A percentile compares a stretch with the other conserved stretches of the same genome.
Evolutionary conservation across 306 rosid genomes (phyloP).

Genomic region (Rosa multiflora): DNA sequence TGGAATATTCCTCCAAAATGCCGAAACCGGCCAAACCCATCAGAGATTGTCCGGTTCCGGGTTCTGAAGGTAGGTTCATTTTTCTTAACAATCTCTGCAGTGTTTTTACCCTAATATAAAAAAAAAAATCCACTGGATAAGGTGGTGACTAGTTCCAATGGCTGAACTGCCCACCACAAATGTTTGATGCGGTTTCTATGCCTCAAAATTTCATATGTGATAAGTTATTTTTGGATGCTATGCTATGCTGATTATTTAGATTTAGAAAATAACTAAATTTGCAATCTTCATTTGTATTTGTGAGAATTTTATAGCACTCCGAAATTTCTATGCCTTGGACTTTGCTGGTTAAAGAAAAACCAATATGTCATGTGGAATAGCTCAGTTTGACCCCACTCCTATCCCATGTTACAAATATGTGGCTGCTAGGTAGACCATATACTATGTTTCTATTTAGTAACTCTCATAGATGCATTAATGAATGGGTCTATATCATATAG

Average conservation of each 20-base stretch:
- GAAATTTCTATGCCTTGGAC: not conserved
- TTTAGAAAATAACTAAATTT: not conserved
- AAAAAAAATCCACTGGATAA: not conserved
- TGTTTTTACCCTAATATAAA: not conserved
- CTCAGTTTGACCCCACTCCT: slow-evolving; percentile 18
- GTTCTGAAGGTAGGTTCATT: slow-evolving; percentile 43
- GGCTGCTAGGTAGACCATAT: slow-evolving; percentile 4
- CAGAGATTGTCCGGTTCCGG: slow-evolving; percentile 31
- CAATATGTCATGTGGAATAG: not conserved
- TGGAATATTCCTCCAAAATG: slow-evolving; percentile 61
- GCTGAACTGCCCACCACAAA: slow-evolving; percentile 12
- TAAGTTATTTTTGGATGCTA: not conserved
- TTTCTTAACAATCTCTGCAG: not conserved
- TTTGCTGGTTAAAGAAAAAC: not conserved
- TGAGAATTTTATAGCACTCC: too few relatives aligned
- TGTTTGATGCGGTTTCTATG: slow-evolving; percentile 10
- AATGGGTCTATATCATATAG: not conserved
- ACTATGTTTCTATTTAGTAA: not conserved
- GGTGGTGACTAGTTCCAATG: slow-evolving; percentile 3
- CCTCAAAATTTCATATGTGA: not conserved
- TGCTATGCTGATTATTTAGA: not conserved
- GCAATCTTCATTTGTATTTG: not conserved
- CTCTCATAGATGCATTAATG: not conserved
- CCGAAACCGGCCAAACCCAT: slow-evolving; percentile 36
- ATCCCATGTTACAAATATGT: slow-evolving; percentile 15